These are phyloP conservation scores for Neopestalotiopsis sp. DNA, from an alignment of 2,329 filamentous ascomycete genomes.

Conservation along the genomic window DNA sequence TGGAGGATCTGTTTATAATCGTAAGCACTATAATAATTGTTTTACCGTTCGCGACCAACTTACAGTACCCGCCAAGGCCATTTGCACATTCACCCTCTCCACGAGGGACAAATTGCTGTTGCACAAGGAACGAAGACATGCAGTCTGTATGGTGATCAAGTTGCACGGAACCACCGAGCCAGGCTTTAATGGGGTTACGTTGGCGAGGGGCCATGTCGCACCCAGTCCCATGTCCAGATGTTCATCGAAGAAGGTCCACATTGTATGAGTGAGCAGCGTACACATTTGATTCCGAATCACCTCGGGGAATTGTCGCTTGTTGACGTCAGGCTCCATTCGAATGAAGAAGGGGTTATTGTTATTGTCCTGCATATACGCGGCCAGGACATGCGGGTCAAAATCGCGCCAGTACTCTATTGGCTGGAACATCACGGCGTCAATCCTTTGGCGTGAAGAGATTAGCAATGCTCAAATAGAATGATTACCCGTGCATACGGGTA, in stretches of 20 bases:
- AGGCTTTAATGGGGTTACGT: background rate
- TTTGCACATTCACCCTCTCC: constrained; percentile 11
- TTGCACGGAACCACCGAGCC: background rate
- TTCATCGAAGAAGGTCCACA: too few species aligned
- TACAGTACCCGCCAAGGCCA: constrained; percentile 13
- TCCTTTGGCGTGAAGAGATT: background rate
- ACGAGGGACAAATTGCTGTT: background rate
- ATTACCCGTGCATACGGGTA: background rate
- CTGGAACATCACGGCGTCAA: background rate
- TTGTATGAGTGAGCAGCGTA: background rate
- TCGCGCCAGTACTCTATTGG: background rate
- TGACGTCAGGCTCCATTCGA: background rate
- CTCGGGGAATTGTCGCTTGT: background rate
- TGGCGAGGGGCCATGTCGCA: background rate
- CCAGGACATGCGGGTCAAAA: background rate
- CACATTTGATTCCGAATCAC: background rate
- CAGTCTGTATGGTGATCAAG: constrained; percentile 8
- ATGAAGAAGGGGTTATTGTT: background rate
- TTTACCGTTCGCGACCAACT: background rate
- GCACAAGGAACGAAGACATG: constrained; percentile 11
- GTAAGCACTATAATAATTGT: background rate
- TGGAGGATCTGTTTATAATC: constrained; percentile 18
- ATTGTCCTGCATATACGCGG: background rate
- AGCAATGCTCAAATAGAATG: too few species aligned
- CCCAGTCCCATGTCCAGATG: background rate